These are phyloP conservation scores for Plasmodium fragile DNA, from an alignment of 169 alveolate species.

Conservation along the genomic window DNA sequence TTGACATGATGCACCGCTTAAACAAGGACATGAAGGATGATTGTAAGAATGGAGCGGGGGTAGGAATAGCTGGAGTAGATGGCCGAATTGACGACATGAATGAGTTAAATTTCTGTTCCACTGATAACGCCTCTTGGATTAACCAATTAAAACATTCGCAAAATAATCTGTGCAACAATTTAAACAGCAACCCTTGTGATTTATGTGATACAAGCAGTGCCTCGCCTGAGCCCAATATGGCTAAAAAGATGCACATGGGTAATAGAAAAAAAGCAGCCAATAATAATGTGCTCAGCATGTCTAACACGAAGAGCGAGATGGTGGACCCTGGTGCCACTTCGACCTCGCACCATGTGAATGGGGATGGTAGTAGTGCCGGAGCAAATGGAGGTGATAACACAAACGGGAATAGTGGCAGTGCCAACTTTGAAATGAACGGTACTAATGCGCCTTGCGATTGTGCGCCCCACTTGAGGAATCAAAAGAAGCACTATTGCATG, in stretches of 20 bases:
- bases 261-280: slow-evolving; percentile 13
- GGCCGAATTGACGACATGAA: slow-evolving; percentile 27
- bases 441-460: slow-evolving; percentile 18
- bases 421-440: slow-evolving; percentile 10
- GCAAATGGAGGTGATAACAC: not conserved
- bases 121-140: slow-evolving; percentile 52
- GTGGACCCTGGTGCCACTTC: not conserved
- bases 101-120: slow-evolving; percentile 21
- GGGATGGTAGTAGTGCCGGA: not conserved
- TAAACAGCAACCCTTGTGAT: slow-evolving; percentile 38
- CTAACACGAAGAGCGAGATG: slow-evolving; percentile 13
- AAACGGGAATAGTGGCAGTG: not conserved
- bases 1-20: slow-evolving; percentile 50
- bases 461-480: slow-evolving; percentile 39
- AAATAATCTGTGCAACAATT: slow-evolving; percentile 28
- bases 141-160: slow-evolving; percentile 62
- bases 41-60: not conserved
- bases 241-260: slow-evolving; percentile 21
- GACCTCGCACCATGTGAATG: not conserved
- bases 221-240: slow-evolving; percentile 26
- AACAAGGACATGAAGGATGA: slow-evolving; percentile 52
- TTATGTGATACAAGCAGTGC: slow-evolving; percentile 14
- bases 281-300: not conserved
- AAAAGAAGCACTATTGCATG: slow-evolving; percentile 49
- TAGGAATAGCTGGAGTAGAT: not conserved